Evolutionary conservation across 1,284 basidiomycete genomes (phyloP).

Genomic region (Irpex lacteus): DNA sequence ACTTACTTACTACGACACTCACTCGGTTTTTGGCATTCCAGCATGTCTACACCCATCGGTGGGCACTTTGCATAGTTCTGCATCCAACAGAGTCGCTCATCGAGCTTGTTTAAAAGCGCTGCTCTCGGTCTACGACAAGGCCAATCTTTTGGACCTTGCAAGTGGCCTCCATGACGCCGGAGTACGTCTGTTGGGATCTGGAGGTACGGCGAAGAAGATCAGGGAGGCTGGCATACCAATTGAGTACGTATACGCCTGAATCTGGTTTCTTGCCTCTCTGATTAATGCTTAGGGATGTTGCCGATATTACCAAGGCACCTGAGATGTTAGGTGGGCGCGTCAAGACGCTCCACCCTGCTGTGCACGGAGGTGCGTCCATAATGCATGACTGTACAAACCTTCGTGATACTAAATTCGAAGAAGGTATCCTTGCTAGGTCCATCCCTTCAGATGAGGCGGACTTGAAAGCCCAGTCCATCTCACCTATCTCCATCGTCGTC

Average conservation of each 20-base stretch:
- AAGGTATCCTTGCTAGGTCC: constrained; percentile 87
- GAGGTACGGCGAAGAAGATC: constrained; percentile 97
- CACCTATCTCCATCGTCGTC: constrained; percentile 91
- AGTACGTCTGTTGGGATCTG: constrained; percentile 89
- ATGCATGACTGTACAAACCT: neutral
- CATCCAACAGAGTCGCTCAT: constrained; percentile 5
- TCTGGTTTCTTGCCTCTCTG: neutral
- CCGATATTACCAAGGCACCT: constrained; percentile 97
- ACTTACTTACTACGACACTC: neutral
- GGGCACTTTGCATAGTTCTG: constrained; percentile 15
- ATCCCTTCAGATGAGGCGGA: constrained; percentile 87
- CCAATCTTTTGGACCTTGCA: constrained; percentile 87
- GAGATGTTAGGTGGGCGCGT: constrained; percentile 99
- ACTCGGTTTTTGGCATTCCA: constrained; percentile 10
- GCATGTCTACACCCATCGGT: constrained; percentile 37
- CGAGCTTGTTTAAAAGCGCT: constrained; percentile 54
- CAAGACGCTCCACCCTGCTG: constrained; percentile 98
- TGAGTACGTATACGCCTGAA: constrained; percentile 55
- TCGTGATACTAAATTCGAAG: neutral
- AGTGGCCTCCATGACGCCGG: constrained; percentile 79
- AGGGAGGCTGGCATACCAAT: constrained; percentile 92
- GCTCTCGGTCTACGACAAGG: constrained; percentile 97
- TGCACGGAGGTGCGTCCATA: constrained; percentile 81
- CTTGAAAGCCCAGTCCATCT: constrained; percentile 77
- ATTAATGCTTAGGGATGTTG: constrained; percentile 78